A percentile compares a stretch with the other conserved stretches of the same genome.
Evolutionary conservation across 176 grass and related monocot species (phyloP).

Genomic region (Triticum monococcum): DNA sequence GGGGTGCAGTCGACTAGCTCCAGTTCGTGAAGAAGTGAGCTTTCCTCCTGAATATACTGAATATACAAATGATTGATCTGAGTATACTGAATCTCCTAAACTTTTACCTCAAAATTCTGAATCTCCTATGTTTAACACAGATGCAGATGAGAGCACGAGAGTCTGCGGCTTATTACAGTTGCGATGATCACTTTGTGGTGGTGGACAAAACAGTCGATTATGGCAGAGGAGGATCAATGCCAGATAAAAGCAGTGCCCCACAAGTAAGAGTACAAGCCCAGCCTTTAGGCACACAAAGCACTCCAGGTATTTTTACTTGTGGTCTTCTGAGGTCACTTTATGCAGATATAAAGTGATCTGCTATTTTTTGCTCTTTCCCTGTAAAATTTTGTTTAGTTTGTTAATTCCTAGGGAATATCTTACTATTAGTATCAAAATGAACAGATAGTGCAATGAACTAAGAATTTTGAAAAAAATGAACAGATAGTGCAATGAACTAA

Average conservation of each 20-base stretch:
- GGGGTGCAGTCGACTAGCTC: conserved; percentile 73
- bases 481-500: neutral
- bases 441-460: neutral
- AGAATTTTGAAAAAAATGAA: neutral
- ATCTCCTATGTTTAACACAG: conserved; percentile 35
- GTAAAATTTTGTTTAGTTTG: neutral
- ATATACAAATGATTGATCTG: neutral
- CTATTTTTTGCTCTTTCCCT: neutral
- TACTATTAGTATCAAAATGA: neutral
- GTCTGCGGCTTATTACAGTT: conserved; percentile 91
- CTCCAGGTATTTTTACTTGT: conserved; percentile 46
- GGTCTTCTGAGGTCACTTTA: neutral
- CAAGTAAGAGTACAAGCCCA: conserved; percentile 39
- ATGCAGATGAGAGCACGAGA: conserved; percentile 80
- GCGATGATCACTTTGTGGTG: conserved; percentile 94
- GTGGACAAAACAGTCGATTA: conserved; percentile 94
- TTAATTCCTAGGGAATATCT: neutral
- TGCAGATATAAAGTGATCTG: neutral
- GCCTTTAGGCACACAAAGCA: conserved; percentile 1
- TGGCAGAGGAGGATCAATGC: conserved; percentile 53
- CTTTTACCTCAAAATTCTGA: neutral
- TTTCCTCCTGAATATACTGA: neutral
- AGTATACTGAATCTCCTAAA: neutral
- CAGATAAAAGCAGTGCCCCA: conserved; percentile 35
- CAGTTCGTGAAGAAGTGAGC: conserved; percentile 85